Conservation (phyloP, 495 filamentous ascomycete species). For the Xylaria palmicola region DNA sequence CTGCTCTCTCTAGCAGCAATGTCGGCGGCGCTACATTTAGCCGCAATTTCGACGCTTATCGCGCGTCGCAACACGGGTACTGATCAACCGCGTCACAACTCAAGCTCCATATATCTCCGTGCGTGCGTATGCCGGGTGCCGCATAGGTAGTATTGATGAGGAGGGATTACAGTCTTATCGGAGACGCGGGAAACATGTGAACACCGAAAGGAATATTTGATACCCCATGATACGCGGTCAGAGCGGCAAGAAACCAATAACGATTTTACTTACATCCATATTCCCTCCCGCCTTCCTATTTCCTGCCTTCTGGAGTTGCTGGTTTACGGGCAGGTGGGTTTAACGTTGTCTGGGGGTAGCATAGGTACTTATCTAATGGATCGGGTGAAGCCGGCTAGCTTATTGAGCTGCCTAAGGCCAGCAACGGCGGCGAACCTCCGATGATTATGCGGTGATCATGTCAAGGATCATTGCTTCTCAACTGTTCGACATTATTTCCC, state of each 20-base stretch:
- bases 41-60: slow-evolving; percentile 5
- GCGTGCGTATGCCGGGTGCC: not conserved
- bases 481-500: not conserved
- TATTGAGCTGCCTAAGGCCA: not conserved
- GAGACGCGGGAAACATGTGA: not conserved
- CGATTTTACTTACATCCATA: not conserved
- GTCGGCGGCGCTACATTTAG: not conserved
- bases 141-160: too few relatives aligned
- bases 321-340: not conserved
- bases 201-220: not conserved
- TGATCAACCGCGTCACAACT: not conserved
- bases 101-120: not conserved
- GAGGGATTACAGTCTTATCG: not conserved
- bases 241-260: not conserved
- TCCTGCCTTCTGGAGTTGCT: not conserved
- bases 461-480: too few relatives aligned
- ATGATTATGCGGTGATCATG: too few relatives aligned
- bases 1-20: not conserved
- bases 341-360: too few relatives aligned
- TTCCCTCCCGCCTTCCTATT: not conserved
- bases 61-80: not conserved
- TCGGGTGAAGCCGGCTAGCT: not conserved
- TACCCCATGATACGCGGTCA: not conserved
- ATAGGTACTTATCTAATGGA: not conserved
- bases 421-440: not conserved